These are phyloP conservation scores for Choiromyces venosus DNA, from an alignment of 495 filamentous ascomycete species.

Conservation along the genomic window DNA sequence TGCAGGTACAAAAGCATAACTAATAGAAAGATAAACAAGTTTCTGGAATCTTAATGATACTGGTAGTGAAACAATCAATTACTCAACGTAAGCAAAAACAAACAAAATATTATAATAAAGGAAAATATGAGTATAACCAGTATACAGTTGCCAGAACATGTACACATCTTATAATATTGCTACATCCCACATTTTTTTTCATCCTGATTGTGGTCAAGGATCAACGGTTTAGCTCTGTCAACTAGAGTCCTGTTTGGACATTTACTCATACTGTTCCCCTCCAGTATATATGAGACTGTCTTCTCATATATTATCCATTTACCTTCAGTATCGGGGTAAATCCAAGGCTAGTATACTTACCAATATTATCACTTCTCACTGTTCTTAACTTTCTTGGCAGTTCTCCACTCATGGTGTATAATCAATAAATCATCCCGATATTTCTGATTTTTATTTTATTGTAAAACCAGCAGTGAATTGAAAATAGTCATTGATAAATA, in stretches of 20 bases:
- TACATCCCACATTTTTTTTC: background rate
- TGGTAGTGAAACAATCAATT: no score
- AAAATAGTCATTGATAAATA: background rate
- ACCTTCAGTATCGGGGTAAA: no score
- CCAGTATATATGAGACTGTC: background rate
- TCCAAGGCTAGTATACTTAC: background rate
- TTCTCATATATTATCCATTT: background rate
- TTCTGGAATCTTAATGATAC: no score
- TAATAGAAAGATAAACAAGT: no score
- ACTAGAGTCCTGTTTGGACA: background rate
- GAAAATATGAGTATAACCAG: no score
- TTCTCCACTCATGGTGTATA: background rate
- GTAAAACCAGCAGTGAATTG: background rate
- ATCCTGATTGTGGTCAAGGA: background rate
- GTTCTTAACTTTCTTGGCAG: accelerated
- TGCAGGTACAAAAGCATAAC: no score
- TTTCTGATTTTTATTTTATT: background rate
- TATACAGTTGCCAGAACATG: no score
- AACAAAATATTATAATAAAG: no score
- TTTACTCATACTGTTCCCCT: background rate
- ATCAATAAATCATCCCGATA: background rate
- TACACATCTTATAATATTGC: no score
- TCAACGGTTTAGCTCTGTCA: background rate
- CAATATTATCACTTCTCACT: background rate
- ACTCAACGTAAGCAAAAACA: no score